Evolutionary conservation across 2,329 filamentous ascomycete genomes (phyloP).

Genomic region (Sclerotinia nivalis): DNA sequence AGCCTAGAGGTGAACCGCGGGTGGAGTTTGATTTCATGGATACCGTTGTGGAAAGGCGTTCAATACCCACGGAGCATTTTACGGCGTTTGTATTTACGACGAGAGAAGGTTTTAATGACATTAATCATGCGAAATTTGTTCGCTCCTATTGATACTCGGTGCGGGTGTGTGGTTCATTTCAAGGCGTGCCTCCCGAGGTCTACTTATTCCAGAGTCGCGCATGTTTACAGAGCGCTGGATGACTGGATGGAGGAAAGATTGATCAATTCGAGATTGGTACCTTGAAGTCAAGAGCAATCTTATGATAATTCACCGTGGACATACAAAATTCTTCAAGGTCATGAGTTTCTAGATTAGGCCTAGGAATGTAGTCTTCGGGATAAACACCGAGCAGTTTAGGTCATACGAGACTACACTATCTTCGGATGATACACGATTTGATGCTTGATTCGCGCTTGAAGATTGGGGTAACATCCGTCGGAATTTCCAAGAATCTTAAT

Average conservation of each 20-base stretch:
- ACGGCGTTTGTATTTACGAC: constrained; percentile 16
- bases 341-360: background rate
- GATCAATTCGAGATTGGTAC: background rate
- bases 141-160: background rate
- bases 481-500: background rate
- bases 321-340: background rate
- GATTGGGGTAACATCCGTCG: no score
- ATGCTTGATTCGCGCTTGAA: background rate
- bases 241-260: no score
- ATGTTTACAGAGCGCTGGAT: background rate
- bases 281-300: constrained; percentile 2
- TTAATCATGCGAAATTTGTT: constrained; percentile 5
- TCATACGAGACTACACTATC: no score
- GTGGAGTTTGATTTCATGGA: background rate
- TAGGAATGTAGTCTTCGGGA: background rate
- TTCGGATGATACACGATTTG: background rate
- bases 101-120: background rate
- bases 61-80: constrained; percentile 23
- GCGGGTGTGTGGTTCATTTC: background rate
- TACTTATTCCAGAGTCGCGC: background rate
- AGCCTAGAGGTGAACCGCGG: constrained; percentile 46
- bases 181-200: background rate
- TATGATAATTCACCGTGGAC: background rate
- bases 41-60: constrained; percentile 20
- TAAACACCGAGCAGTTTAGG: background rate